Evolutionary conservation across 805 yeast genomes (phyloP).

Genomic region (Candida pseudoglaebosa): DNA sequence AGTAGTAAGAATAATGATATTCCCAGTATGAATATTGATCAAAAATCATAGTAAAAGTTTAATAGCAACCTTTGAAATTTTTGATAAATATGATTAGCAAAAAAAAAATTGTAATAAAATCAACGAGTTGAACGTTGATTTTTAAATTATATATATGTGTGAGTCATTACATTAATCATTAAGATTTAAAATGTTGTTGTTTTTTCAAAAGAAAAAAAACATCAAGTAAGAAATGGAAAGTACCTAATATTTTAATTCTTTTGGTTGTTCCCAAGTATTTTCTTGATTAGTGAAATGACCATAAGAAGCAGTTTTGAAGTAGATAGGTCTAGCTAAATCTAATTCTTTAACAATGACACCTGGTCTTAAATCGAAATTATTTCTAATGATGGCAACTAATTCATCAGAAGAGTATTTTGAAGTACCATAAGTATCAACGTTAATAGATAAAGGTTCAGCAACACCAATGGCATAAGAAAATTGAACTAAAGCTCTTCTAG

Average conservation of each 20-base stretch:
- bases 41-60: no score
- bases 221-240: background rate
- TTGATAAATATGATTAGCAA: background rate
- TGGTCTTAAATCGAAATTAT: slow-evolving; percentile 98
- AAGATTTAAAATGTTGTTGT: slow-evolving; percentile 13
- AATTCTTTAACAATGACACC: slow-evolving; percentile 97
- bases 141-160: slow-evolving; percentile 7
- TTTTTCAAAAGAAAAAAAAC: background rate
- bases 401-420: slow-evolving; percentile 85
- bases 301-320: slow-evolving; percentile 97
- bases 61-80: no score
- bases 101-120: slow-evolving; percentile 11
- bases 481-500: slow-evolving; percentile 96
- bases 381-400: slow-evolving; percentile 84
- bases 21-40: background rate
- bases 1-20: background rate
- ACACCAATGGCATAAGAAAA: slow-evolving; percentile 99
- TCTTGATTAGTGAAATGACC: slow-evolving; percentile 99
- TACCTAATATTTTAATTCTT: slow-evolving; percentile 58
- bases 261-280: slow-evolving; percentile 98
- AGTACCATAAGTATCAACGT: slow-evolving; percentile 98
- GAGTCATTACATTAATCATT: slow-evolving; percentile 45
- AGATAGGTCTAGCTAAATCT: slow-evolving; percentile 98
- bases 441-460: slow-evolving; percentile 97
- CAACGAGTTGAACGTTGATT: slow-evolving; percentile 48